phyloP scores from a whole-genome alignment of 2,329 filamentous ascomycete species.

The Sodiomyces alkalinus region DNA sequence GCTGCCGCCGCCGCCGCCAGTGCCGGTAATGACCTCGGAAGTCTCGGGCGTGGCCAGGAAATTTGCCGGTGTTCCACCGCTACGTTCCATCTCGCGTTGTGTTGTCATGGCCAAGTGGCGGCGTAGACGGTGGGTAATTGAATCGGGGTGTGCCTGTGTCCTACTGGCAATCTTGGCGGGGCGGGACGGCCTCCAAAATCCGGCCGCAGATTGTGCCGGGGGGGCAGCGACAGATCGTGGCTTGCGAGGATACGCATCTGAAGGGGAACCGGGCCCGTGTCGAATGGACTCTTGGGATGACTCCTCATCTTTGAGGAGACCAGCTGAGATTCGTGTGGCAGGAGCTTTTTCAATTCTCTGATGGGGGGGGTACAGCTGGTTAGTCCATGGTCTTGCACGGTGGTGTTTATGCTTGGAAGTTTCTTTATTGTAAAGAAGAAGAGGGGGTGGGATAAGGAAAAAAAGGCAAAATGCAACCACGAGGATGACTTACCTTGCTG shows the following conservation, averaged over 20 bases:
- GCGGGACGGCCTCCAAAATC: too few relatives aligned
- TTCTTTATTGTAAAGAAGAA: too few relatives aligned
- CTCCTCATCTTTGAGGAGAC: conserved; percentile 12
- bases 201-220: too few relatives aligned
- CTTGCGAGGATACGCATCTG: conserved; percentile 15
- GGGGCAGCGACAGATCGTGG: too few relatives aligned
- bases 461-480: neutral
- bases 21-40: conserved; percentile 34
- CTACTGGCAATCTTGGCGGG: too few relatives aligned
- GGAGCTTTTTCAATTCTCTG: neutral
- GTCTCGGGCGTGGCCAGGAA: conserved; percentile 43
- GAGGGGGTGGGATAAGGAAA: neutral
- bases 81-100: conserved; percentile 13
- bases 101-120: conserved; percentile 18
- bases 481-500: conserved; percentile 3
- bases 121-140: conserved; percentile 23
- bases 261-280: conserved; percentile 10
- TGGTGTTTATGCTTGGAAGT: too few relatives aligned
- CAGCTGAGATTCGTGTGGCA: neutral
- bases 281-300: conserved; percentile 14
- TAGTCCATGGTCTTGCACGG: too few relatives aligned
- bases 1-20: too few relatives aligned
- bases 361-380: neutral
- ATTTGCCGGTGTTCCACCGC: too few relatives aligned
- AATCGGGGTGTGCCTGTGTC: conserved; percentile 12